Evolutionary conservation across 306 rosid species (phyloP), one percentile per base, ranked within the genome.

Genomic region (Pyrus communis): DNA sequence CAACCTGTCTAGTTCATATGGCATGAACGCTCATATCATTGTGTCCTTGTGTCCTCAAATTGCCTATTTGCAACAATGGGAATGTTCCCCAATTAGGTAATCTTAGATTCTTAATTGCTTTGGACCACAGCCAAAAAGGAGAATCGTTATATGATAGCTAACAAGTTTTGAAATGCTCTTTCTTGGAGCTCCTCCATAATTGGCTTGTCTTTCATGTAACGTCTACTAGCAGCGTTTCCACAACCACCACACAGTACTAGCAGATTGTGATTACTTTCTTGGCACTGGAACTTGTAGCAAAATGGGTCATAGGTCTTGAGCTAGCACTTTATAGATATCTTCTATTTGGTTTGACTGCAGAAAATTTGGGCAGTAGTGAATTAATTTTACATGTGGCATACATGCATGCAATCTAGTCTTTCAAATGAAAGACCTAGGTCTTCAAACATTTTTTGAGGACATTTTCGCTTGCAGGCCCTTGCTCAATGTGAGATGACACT

Each of bases 401-500:
- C 69, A 79, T 58, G 62, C 78, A 40, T 67, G 59, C 35, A 64
- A 52, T 7, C 40, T 62, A 10, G 35, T 74, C 54, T 49, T 71
- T 78, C 57, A 45, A 35, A 54, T 43, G 70, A 74, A 43, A 74
- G 60, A 19, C 42, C 25, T 42, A 51, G 70, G 25, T 31, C 61
- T 17, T 55, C 70, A 68, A 67, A 61, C 59, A 2, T 75, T 33
- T 70, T 73, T 75, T 28, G 52, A 25, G 79, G 33, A 82, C 71
- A 73, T 76, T 79, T 79, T 78, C 31, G 42, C 63, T 73, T 87
- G 78, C 93, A 93, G 98, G 97, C 97, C 78, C 86, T 91, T 74
- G 85, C 79, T 77, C 98, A 91, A 75, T 93, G 98, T 81, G 91
- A 88, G 84, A 75, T 14, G 74, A 69, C 59, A 45, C 88, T 93